Evolutionary conservation across 192 early-diverging fungal genomes (phyloP).

Genomic region (Phlyctochytrium arcticum): DNA sequence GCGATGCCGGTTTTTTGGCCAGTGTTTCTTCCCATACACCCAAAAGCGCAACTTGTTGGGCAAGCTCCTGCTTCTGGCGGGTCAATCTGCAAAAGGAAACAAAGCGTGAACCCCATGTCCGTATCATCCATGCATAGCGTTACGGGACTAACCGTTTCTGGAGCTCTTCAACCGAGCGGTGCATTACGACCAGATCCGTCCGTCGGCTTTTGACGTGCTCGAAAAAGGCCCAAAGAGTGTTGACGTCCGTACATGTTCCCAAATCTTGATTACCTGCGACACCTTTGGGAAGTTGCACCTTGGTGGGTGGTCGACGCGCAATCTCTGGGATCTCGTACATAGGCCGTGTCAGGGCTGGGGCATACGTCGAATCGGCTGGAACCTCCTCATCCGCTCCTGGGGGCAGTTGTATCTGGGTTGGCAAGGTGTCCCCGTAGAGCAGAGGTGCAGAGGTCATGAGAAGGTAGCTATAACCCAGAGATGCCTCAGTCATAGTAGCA

Average conservation of each 20-base stretch:
- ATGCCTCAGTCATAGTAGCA: constrained; percentile 56
- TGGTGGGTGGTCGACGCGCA: background rate
- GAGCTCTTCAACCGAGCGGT: too few species aligned
- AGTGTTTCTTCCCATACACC: constrained; percentile 27
- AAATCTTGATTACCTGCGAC: background rate
- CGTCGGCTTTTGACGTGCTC: constrained; percentile 12
- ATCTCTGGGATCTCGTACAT: constrained; percentile 2
- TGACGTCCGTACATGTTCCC: background rate
- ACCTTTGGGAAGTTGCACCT: background rate
- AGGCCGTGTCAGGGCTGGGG: background rate
- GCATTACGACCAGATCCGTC: too few species aligned
- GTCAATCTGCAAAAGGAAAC: constrained; percentile 21
- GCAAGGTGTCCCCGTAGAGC: constrained; percentile 43
- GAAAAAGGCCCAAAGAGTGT: constrained; percentile 14
- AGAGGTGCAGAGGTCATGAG: constrained; percentile 51
- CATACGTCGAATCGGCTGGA: background rate
- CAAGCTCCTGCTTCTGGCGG: constrained; percentile 38
- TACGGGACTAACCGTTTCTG: too few species aligned
- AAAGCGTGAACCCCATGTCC: too few species aligned
- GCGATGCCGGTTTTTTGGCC: constrained; percentile 29
- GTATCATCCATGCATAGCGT: too few species aligned
- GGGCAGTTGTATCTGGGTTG: background rate
- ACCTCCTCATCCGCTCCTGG: too few species aligned
- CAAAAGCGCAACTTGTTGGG: background rate
- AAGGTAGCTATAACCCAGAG: constrained; percentile 68